phyloP scores from a whole-genome alignment of 2,329 filamentous ascomycete genomes.

The Monosporascus sp. region DNA sequence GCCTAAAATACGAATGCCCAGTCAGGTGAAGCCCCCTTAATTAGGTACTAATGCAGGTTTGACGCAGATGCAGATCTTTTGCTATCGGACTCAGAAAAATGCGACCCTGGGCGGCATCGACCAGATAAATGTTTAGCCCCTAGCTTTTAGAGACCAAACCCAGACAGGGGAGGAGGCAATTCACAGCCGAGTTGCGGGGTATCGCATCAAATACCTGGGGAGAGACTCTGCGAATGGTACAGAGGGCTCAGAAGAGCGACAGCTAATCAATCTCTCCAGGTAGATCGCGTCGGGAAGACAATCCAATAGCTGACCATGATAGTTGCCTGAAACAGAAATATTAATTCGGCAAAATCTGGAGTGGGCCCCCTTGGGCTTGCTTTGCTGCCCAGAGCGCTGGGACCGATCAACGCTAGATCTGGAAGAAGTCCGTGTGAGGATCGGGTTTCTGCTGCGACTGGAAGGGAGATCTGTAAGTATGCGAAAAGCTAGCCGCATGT shows the following conservation, averaged over 20 bases:
- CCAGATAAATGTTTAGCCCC: background rate
- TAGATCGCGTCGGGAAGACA: background rate
- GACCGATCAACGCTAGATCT: background rate
- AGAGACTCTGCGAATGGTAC: background rate
- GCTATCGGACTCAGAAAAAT: background rate
- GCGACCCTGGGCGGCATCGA: background rate
- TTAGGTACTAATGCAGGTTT: background rate
- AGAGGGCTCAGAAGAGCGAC: background rate
- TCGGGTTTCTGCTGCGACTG: background rate
- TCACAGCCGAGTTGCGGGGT: background rate
- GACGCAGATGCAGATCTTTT: background rate
- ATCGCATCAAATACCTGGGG: background rate
- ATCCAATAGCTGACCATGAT: background rate
- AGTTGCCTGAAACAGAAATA: background rate
- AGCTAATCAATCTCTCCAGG: background rate
- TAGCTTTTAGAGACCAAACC: background rate
- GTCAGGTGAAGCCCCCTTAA: background rate
- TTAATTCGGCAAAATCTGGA: background rate
- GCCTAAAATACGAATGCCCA: background rate
- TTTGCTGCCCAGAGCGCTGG: background rate
- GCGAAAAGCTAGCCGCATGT: too few relatives aligned
- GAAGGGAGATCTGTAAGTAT: background rate
- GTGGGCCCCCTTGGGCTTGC: background rate
- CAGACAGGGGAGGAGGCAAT: background rate
- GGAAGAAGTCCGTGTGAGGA: background rate